Evolutionary conservation across 257 asterid species (phyloP), one percentile per base, ranked within the genome.

Genomic region (Ocimum tenuiflorum): DNA sequence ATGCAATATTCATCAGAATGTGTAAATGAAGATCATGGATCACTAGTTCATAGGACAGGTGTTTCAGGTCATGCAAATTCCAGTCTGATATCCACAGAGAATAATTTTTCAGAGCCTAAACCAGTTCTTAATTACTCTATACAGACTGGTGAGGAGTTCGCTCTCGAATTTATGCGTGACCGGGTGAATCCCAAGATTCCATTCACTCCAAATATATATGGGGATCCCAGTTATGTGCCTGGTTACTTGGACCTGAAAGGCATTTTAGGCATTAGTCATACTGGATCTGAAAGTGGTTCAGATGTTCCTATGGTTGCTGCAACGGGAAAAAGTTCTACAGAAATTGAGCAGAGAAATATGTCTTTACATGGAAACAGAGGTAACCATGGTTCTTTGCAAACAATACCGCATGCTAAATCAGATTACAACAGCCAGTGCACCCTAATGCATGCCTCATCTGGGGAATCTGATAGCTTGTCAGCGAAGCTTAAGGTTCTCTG

Each of bases 61-160:
- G 53, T 79, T 49, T 54, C 78, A 43, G 87, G 75, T 72, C 79
- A 73, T 61, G 66, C 75, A 63, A 73, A 75, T 76, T 68, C 79
- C 63, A 66, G 65, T 68, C 29, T 74, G 71, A 82, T 29, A 54
- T 63, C 82, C 69, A 36, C 82, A 3, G 86, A 79, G 33, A 72
- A 42, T 46, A 77, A 64, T 43, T 68, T 73, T 77, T 70, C 83
- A 63, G 85, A 84, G 72, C 64, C 88, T 70, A 89, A 82, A 60
- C 96, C 92, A 56, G 91, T 81, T 24, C 91, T 29, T 53, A 87
- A 91, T 76, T 89, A 67, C 83, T 89, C 98, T 38, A 82, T 91
- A 70, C 96, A 82, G 81, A 91, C 98, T n/a, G 98, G 98, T 43
- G 98, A 91, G 77, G 98, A 89, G 79, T 91, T 91, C 70, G 74